These are phyloP conservation scores for Lolium multiflorum DNA, from an alignment of 176 grass and related monocot species.

Conservation along the genomic window DNA sequence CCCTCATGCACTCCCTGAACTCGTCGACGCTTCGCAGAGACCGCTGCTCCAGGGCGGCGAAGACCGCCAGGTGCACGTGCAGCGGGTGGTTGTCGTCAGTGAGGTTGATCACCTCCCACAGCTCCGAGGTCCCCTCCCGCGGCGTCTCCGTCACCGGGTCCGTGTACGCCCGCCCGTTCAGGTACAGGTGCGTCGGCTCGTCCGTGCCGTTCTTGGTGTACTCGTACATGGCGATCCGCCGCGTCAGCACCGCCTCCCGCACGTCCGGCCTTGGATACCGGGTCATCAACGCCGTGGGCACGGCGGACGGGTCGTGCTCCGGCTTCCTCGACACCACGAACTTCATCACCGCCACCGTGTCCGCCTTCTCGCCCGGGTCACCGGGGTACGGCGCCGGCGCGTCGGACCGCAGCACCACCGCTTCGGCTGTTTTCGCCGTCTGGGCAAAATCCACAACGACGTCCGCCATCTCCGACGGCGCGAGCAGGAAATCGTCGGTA, in stretches of 20 bases:
- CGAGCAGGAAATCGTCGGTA: constrained; percentile 38
- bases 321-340: constrained; percentile 49
- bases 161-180: constrained; percentile 68
- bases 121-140: constrained; percentile 64
- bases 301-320: constrained; percentile 43
- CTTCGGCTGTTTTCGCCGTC: neutral
- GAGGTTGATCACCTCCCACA: constrained; percentile 94
- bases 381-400: constrained; percentile 81
- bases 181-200: constrained; percentile 88
- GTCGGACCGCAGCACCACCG: constrained; percentile 57
- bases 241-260: constrained; percentile 19
- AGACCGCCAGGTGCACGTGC: constrained; percentile 75
- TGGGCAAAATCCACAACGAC: constrained; percentile 65
- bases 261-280: constrained; percentile 36
- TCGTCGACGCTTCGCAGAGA: constrained; percentile 53
- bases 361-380: constrained; percentile 72
- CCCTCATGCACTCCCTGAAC: constrained; percentile 72
- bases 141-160: constrained; percentile 89
- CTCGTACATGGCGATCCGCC: constrained; percentile 86
- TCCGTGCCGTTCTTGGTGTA: constrained; percentile 62
- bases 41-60: constrained; percentile 59
- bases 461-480: constrained; percentile 72
- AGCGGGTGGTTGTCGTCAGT: constrained; percentile 94
- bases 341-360: constrained; percentile 64
- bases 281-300: constrained; percentile 56